Evolutionary conservation across 116 monocot genomes (phyloP).

Genomic region (Iris pallida): DNA sequence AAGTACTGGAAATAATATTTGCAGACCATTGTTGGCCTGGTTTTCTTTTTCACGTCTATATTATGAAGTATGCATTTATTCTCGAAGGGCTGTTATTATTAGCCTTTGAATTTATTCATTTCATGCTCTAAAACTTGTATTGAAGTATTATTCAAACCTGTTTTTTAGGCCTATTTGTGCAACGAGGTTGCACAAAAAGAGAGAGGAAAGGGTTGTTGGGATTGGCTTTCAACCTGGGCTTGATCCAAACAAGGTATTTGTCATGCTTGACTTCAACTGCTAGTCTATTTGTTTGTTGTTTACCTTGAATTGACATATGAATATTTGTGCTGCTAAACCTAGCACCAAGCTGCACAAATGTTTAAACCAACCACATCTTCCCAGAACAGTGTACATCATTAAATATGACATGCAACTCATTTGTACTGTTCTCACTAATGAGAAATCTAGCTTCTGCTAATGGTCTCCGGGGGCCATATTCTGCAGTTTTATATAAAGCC

Average conservation of each 20-base stretch:
- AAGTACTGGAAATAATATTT: conserved; percentile 12
- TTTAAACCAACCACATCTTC: not conserved
- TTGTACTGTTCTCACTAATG: not conserved
- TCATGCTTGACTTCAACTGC: not conserved
- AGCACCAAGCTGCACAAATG: not conserved
- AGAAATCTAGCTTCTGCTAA: not conserved
- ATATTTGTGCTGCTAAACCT: no score
- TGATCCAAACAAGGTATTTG: conserved; percentile 68
- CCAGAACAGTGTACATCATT: not conserved
- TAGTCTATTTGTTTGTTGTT: not conserved
- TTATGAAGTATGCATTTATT: not conserved
- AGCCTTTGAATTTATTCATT: not conserved
- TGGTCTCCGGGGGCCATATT: no score
- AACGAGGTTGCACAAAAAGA: conserved; percentile 52
- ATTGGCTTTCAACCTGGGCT: conserved; percentile 90
- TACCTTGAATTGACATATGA: not conserved
- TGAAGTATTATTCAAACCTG: not conserved
- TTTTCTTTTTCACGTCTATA: not conserved
- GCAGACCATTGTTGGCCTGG: not conserved
- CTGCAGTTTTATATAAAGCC: no score
- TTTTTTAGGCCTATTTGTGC: conserved; percentile 53
- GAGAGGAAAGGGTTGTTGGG: conserved; percentile 70
- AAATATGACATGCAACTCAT: not conserved
- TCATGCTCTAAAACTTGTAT: not conserved
- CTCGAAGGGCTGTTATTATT: not conserved